Evolutionary conservation across 495 filamentous ascomycete genomes (phyloP).

Genomic region (Chlorociboria aeruginascens): DNA sequence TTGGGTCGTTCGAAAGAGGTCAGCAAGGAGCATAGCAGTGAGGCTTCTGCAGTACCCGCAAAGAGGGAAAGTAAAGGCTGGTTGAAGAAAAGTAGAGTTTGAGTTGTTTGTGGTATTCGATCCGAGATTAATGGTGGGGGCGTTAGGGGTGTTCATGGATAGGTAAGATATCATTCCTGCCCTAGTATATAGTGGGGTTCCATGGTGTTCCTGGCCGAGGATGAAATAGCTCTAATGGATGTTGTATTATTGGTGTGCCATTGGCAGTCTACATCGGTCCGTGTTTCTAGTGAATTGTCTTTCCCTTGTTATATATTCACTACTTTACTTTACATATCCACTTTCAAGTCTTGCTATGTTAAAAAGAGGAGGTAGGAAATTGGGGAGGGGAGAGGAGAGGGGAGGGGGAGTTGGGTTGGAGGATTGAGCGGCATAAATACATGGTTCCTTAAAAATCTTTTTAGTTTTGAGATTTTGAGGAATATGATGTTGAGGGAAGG

Average conservation of each 20-base stretch:
- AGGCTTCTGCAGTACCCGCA: not conserved
- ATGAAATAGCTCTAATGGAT: not conserved
- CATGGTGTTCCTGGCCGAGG: not conserved
- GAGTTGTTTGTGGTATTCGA: not conserved
- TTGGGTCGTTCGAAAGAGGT: not conserved
- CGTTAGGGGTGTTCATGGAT: not conserved
- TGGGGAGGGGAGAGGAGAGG: too few species aligned
- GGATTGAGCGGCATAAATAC: too few species aligned
- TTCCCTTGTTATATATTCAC: too few species aligned
- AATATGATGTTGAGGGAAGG: too few species aligned
- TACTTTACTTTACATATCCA: too few species aligned
- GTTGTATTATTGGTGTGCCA: not conserved
- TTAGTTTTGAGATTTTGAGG: too few species aligned
- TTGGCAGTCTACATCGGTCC: too few species aligned
- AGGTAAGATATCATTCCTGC: not conserved
- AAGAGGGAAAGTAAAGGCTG: slow-evolving; percentile 9
- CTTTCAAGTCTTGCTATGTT: too few species aligned
- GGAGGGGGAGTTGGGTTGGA: too few species aligned
- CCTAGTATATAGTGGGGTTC: not conserved
- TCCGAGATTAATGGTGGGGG: not conserved
- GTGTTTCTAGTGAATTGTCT: too few species aligned
- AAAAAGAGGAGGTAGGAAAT: too few species aligned
- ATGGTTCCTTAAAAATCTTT: too few species aligned
- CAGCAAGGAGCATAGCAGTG: not conserved
- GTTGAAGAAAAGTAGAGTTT: slow-evolving; percentile 2